Conservation (phyloP, 441 rosid species). For the Adansonia rubrostipa region DNA sequence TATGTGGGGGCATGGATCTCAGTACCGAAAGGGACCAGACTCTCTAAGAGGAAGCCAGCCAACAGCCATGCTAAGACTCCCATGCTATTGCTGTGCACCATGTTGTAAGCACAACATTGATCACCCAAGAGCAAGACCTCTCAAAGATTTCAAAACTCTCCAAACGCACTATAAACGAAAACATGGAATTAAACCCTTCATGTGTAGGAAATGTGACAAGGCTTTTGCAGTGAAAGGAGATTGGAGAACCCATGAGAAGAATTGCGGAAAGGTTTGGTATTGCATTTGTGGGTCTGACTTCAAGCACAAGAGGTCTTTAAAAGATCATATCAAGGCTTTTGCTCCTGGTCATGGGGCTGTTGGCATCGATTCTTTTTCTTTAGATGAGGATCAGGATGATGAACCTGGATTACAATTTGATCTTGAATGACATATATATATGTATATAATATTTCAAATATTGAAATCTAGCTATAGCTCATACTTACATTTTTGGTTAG, state of each 20-base stretch:
- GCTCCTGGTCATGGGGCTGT: slow-evolving; percentile 59
- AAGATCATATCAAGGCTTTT: slow-evolving; percentile 67
- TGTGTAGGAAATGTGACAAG: slow-evolving; percentile 66
- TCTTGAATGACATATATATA: neutral
- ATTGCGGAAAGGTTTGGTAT: slow-evolving; percentile 71
- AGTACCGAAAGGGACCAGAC: slow-evolving; percentile 71
- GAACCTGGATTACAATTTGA: neutral
- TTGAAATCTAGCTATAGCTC: no score
- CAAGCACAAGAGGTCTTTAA: slow-evolving; percentile 71
- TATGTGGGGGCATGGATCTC: slow-evolving; percentile 81
- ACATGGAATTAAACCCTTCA: slow-evolving; percentile 69
- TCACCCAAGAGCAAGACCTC: slow-evolving; percentile 67
- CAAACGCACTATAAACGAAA: slow-evolving; percentile 81
- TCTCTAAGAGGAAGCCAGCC: slow-evolving; percentile 67
- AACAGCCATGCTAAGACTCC: slow-evolving; percentile 68
- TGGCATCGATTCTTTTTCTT: slow-evolving; percentile 31
- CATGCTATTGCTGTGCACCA: slow-evolving; percentile 65
- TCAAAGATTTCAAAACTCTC: slow-evolving; percentile 74
- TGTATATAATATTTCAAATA: no score
- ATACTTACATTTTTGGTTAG: no score
- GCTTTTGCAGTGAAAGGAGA: slow-evolving; percentile 76
- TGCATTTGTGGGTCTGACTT: slow-evolving; percentile 75
- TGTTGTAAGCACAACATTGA: slow-evolving; percentile 71
- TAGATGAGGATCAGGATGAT: neutral
- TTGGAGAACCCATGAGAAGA: slow-evolving; percentile 85